Percentiles rank a stretch among this genome's conserved stretches.
Evolutionary conservation across 148 eudicot genomes (phyloP).

Genomic region (Bassia scoparia): DNA sequence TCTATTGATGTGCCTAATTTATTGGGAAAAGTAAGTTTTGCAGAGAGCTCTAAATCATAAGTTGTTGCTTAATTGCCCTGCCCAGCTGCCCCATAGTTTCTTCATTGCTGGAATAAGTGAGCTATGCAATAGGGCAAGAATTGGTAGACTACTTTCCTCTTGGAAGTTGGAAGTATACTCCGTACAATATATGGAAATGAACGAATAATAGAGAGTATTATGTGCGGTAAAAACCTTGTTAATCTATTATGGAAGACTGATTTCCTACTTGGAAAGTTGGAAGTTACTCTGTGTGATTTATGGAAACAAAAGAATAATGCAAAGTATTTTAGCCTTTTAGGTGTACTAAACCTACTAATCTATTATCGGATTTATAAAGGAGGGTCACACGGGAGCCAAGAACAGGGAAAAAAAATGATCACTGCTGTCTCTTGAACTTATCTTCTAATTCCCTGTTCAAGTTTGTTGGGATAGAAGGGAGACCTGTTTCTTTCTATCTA

Average conservation of each 20-base stretch:
- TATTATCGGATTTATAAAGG: not conserved
- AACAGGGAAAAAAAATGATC: not conserved
- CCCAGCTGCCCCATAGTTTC: too few species aligned
- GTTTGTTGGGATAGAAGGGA: not conserved
- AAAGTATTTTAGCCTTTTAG: too few species aligned
- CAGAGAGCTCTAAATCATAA: not conserved
- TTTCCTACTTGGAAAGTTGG: not conserved
- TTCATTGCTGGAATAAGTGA: too few species aligned
- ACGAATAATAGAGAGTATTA: not conserved
- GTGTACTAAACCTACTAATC: not conserved
- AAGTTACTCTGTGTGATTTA: not conserved
- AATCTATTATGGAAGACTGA: not conserved
- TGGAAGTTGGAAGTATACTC: too few species aligned
- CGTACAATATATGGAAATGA: not conserved
- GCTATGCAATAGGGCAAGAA: not conserved
- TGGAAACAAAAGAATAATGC: not conserved
- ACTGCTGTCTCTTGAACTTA: not conserved
- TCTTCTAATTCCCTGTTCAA: not conserved
- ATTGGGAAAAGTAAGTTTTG: not conserved
- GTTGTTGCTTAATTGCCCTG: not conserved
- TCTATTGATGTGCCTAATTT: not conserved
- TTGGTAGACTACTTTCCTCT: not conserved
- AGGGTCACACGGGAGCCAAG: not conserved
- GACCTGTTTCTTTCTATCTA: not conserved
- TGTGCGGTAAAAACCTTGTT: too few species aligned